Evolutionary conservation across 1,284 basidiomycete genomes (phyloP), one percentile per base, ranked within the genome.

Genomic region (Ustilago tritici): DNA sequence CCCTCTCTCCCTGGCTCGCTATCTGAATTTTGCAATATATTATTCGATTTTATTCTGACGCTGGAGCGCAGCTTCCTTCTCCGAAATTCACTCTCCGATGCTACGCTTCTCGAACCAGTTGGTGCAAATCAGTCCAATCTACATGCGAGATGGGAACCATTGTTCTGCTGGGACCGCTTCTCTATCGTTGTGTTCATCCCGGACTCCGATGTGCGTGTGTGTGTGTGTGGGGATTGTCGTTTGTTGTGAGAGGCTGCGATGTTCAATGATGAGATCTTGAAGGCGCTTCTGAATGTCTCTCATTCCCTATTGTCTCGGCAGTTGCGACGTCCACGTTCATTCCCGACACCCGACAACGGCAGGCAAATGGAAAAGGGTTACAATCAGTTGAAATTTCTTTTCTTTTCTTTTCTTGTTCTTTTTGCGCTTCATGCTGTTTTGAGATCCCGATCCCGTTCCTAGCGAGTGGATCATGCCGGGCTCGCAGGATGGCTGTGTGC

Each of bases 401-500:
- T 49, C n/a, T 31, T 49, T 28, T 17, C 9, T 4, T 31, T 49
- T 49, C 10, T 19, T n/a, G 19, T 49, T 49, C 23, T 49, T 49
- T 19, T 19, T 31, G n/a, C 11, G 17, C 46, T 28, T 17, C 14
- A 19, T 55, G 53, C 36, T 34, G 8, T 8, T 14, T 58, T 58
- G 35, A 47, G 41, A 35, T 32, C 47, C 53, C 58, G 40, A 56
- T 1, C 12, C 23, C 23, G 66, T 59, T 69, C 66, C 66, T 69
- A 55, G 66, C 52, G 23, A 65, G 64, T 52, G 65, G 65, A 52
- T 58, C 43, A 57, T 15, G 34, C 40, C 40, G 49, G 11, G 15
- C 32, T n/a, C 32, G 36, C 49, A 35, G n/a, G 35, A 35, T 32
- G 58, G 58, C 47, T 50, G 54, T n/a, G 52, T 35, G 52, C 52